Conservation (phyloP, 139 green algal species). For the Chlorella ohadii region DNA sequence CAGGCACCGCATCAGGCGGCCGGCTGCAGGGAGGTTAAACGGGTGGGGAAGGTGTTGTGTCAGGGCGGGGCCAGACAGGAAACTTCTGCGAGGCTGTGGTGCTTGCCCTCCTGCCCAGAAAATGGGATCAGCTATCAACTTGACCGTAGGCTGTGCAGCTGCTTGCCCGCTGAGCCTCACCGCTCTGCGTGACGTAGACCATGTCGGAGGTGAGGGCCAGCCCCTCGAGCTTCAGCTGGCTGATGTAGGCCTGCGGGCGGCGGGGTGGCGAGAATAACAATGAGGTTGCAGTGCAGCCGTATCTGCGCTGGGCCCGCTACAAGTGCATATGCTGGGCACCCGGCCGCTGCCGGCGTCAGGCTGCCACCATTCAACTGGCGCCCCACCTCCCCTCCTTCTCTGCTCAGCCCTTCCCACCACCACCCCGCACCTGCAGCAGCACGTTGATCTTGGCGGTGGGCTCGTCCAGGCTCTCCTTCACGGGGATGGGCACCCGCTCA, state of each 20-base stretch:
- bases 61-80: not conserved
- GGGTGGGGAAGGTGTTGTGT: not conserved
- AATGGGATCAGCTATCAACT: too few species aligned
- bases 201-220: slow-evolving; percentile 94
- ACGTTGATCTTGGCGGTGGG: slow-evolving; percentile 98
- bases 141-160: too few species aligned
- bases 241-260: slow-evolving; percentile 90
- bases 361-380: too few species aligned
- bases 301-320: not conserved
- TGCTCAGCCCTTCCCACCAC: not conserved
- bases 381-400: not conserved
- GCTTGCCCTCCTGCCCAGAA: too few species aligned
- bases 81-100: too few species aligned
- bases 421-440: slow-evolving; percentile 78
- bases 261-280: too few species aligned
- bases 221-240: slow-evolving; percentile 94
- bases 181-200: slow-evolving; percentile 96
- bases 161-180: not conserved
- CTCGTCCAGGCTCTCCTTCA: slow-evolving; percentile 98
- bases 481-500: slow-evolving; percentile 96
- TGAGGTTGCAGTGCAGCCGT: not conserved
- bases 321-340: too few species aligned
- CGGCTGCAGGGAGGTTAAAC: slow-evolving; percentile 52
- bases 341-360: too few species aligned
- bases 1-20: slow-evolving; percentile 94